These are phyloP conservation scores for Plectosphaerella cucumerina DNA, from an alignment of 2,329 filamentous ascomycete species.

Conservation along the genomic window DNA sequence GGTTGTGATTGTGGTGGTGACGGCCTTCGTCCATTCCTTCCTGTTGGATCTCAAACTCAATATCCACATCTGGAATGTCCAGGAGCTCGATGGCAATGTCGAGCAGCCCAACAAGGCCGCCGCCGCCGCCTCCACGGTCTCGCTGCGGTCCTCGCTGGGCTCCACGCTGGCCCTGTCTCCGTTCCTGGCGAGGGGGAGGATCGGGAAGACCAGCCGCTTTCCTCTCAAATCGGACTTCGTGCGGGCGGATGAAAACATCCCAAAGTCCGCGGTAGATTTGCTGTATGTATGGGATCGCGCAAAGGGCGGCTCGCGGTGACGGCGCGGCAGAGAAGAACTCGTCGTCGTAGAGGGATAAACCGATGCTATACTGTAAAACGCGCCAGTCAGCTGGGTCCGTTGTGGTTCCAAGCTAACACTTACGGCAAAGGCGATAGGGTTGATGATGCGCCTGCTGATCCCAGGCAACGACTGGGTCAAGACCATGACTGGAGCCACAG, in stretches of 20 bases:
- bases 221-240: slow-evolving; percentile 45
- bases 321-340: slow-evolving; percentile 50
- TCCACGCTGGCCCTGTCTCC: background rate
- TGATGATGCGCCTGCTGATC: slow-evolving; percentile 21
- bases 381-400: slow-evolving; percentile 1
- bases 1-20: background rate
- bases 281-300: slow-evolving; percentile 42
- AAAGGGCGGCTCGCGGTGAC: slow-evolving; percentile 45
- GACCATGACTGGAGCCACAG: slow-evolving; percentile 42
- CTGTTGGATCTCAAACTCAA: slow-evolving; percentile 13
- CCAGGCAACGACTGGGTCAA: slow-evolving; percentile 38
- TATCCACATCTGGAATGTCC: slow-evolving; percentile 15
- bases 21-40: slow-evolving; percentile 33
- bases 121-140: slow-evolving; percentile 9
- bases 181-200: slow-evolving; percentile 2
- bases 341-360: slow-evolving; percentile 36
- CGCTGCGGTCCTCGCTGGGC: slow-evolving; percentile 2
- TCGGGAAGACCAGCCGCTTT: slow-evolving; percentile 34
- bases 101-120: slow-evolving; percentile 16
- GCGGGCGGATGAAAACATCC: slow-evolving; percentile 37
- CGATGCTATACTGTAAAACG: slow-evolving; percentile 39
- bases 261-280: slow-evolving; percentile 43
- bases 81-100: slow-evolving; percentile 15
- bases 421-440: background rate
- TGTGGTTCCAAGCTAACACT: background rate